These are phyloP conservation scores for Acorus calamus DNA, from an alignment of 106 monocot species.

Conservation along the genomic window DNA sequence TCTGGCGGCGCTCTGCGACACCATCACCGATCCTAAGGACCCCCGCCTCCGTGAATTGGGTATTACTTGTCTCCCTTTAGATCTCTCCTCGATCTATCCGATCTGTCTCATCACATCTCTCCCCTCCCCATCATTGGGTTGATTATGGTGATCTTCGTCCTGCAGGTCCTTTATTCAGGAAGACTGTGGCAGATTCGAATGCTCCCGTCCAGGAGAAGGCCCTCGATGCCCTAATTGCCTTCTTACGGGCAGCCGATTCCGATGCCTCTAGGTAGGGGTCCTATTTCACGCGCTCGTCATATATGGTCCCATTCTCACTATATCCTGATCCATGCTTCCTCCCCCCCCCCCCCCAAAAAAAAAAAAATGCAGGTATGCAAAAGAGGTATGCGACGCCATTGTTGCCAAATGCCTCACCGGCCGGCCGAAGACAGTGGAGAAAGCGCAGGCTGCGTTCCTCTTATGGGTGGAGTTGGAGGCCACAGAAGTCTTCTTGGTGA, in stretches of 20 bases:
- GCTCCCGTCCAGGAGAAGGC: constrained; percentile 99
- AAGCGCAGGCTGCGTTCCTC: constrained; percentile 67
- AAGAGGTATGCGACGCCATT: constrained; percentile 92
- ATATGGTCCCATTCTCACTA: neutral
- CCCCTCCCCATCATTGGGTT: too few relatives aligned
- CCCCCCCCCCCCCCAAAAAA: neutral
- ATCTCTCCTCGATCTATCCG: neutral
- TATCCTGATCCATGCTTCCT: too few relatives aligned
- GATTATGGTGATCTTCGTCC: too few relatives aligned
- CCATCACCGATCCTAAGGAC: constrained; percentile 95
- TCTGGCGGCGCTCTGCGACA: constrained; percentile 77
- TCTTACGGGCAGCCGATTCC: constrained; percentile 76
- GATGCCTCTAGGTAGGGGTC: constrained; percentile 67
- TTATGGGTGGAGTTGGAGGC: constrained; percentile 98
- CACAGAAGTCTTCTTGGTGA: constrained; percentile 80
- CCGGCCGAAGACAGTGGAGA: constrained; percentile 95
- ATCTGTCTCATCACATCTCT: neutral
- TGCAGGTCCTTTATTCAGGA: constrained; percentile 71
- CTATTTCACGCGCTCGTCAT: neutral
- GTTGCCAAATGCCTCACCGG: constrained; percentile 96
- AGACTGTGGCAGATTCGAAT: constrained; percentile 93
- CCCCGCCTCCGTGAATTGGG: constrained; percentile 85
- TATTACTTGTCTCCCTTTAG: constrained; percentile 10
- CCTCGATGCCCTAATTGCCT: constrained; percentile 78
- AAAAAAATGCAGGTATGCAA: constrained; percentile 56